Evolutionary conservation across 257 asterid species (phyloP), one percentile per base, ranked within the genome.

Genomic region (Linaria vulgaris): DNA sequence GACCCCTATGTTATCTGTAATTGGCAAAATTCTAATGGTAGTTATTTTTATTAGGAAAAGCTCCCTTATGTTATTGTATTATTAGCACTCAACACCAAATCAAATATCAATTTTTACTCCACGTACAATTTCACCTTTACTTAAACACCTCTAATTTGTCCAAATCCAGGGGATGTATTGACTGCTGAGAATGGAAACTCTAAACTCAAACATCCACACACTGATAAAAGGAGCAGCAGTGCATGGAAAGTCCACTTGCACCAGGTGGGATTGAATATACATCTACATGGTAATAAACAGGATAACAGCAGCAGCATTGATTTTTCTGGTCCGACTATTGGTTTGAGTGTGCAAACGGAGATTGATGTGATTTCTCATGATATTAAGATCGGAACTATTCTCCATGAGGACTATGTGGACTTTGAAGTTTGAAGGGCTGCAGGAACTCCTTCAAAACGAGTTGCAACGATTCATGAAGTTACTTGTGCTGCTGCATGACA

Each of bases 341-440:
- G 19, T 62, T 22, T 14, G 21, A 20, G 68, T 20, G 56, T 24
- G 47, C 45, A 1, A n/a, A 46, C 19, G 68, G 47, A 31, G 14
- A n/a, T 47, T 27, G 67, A 61, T 6, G 6, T 61, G 58, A 11
- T 48, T 17, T 19, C 31, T 12, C 21, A 19, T 30, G 19, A 62
- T 48, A 19, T 20, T 3, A 17, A 31, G 31, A 11, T 46, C 58
- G 19, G 30, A 7, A 16, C 30, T 15, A 46, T 61, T n/a, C n/a
- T n/a, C 9, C 24, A 13, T 45, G 58, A 48, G 5, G 48, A 48
- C 11, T 48, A 25, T 13, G 46, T 17, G 20, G 58, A 27, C 15
- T n/a, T n/a, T n/a, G n/a, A n/a, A n/a, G n/a, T 62, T 47, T 62
- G 58, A 62, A 27, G 46, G 14, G 19, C 46, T 62, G 17, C 44